Evolutionary conservation across 306 rosid species (phyloP), one percentile per base, ranked within the genome.

Genomic region (Begonia loranthoides): DNA sequence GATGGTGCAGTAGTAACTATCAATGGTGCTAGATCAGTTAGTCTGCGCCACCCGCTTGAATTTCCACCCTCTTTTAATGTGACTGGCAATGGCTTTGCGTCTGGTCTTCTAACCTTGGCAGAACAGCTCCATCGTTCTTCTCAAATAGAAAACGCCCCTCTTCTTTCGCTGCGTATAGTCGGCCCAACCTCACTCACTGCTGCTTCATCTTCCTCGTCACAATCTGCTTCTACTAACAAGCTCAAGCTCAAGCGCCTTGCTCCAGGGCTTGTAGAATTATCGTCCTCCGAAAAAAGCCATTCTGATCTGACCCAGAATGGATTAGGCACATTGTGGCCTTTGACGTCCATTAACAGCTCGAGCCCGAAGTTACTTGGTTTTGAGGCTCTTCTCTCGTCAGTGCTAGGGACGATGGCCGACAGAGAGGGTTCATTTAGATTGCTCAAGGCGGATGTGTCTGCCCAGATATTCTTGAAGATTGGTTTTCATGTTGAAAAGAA

Each of bases 1-100:
- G 95, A 90, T 54, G 95, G 99, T n/a, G 99, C 99, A 1, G 94
- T 83, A 64, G 95, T 90, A 19, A 90, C 87, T 1, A 84, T 90
- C 49, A 90, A 75, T 63, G 97, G 99, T 63, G 95, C 94, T 3
- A 74, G 95, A 67, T 85, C 99, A 13, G 88, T 90, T 60, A 82
- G 94, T 71, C 82, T 86, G 38, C 82, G 94, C 14, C 94, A 86
- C 49, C 82, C 99, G 1, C 92, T 90, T 50, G 77, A 82, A 56
- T 73, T 90, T 5, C 92, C 95, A 2, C 74, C 85, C 14, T 95
- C 99, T 1, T 69, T 90, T 4, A 90, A 90, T 60, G 63, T 34
- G 36, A 61, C 86, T 0, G 56, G 67, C 45, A 73, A 60, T 33
- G 87, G 87, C 12, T 78, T 86, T 44, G 95, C 99, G 2, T 67